These are phyloP conservation scores for Amanita brunnescens DNA, from an alignment of 768 basidiomycete species.

Conservation along the genomic window DNA sequence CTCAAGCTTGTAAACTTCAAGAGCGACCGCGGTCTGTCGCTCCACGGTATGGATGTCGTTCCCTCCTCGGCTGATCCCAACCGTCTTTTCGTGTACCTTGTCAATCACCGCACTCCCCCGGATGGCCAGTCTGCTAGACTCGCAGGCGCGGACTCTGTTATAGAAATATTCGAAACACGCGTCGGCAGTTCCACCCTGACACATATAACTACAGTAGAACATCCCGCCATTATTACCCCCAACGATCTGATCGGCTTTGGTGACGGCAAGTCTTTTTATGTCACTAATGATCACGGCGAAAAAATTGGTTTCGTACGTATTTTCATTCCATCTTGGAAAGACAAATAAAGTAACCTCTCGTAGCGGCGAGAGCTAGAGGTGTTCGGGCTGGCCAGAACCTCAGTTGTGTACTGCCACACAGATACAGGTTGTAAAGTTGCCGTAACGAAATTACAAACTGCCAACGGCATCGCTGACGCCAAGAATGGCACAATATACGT, in stretches of 20 bases:
- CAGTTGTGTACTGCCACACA: conserved; percentile 58
- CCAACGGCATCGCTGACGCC: conserved; percentile 55
- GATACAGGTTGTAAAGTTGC: conserved; percentile 55
- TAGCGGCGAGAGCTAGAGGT: conserved; percentile 22
- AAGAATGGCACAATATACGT: conserved; percentile 61
- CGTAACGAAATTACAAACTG: conserved; percentile 36
- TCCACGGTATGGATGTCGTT: conserved; percentile 67
- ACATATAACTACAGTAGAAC: conserved; percentile 50
- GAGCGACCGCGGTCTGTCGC: conserved; percentile 35
- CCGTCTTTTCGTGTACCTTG: conserved; percentile 54
- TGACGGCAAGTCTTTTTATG: conserved; percentile 56
- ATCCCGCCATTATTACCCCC: conserved; percentile 50
- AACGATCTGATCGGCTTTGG: conserved; percentile 64
- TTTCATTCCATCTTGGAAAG: not conserved
- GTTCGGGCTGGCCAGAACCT: conserved; percentile 29
- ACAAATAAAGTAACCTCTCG: not conserved
- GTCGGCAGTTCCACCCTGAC: conserved; percentile 34
- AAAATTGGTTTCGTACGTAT: conserved; percentile 46
- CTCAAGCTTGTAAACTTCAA: conserved; percentile 34
- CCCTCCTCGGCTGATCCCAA: conserved; percentile 37
- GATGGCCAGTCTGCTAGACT: conserved; percentile 23
- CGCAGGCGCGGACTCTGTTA: conserved; percentile 61
- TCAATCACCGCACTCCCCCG: conserved; percentile 59
- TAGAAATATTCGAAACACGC: conserved; percentile 60
- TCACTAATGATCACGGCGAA: conserved; percentile 57